phyloP scores from a whole-genome alignment of 106 monocot species.

The Allium fistulosum region DNA sequence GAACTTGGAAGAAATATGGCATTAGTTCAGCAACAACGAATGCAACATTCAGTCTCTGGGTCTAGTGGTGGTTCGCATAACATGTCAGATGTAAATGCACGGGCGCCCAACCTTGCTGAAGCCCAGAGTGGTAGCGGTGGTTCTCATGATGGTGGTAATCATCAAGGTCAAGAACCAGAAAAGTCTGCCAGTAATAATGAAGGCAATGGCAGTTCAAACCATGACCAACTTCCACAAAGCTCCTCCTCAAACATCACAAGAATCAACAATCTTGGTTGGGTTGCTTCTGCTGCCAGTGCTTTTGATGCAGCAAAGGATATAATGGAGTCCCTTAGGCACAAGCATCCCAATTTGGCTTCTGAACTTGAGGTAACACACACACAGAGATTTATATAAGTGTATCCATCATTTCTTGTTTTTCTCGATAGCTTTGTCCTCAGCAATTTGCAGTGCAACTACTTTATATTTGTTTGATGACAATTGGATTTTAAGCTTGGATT shows the following conservation, averaged over 20 bases:
- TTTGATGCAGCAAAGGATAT: slow-evolving; percentile 99
- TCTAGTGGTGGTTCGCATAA: slow-evolving; percentile 33
- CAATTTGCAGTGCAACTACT: neutral
- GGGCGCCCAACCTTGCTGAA: slow-evolving; percentile 42
- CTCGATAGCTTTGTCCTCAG: neutral
- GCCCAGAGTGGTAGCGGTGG: slow-evolving; percentile 38
- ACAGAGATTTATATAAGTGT: no score
- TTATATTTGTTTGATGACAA: neutral
- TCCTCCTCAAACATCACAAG: slow-evolving; percentile 30
- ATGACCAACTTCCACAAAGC: slow-evolving; percentile 59
- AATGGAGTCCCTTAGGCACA: slow-evolving; percentile 96
- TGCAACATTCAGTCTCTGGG: slow-evolving; percentile 59
- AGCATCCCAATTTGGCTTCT: slow-evolving; percentile 83
- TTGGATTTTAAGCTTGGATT: neutral
- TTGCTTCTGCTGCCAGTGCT: slow-evolving; percentile 77
- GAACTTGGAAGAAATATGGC: slow-evolving; percentile 70
- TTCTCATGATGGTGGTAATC: slow-evolving; percentile 70
- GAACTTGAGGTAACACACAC: slow-evolving; percentile 77
- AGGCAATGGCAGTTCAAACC: slow-evolving; percentile 33
- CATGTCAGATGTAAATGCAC: slow-evolving; percentile 48
- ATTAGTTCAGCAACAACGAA: slow-evolving; percentile 78
- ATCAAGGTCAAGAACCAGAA: slow-evolving; percentile 72
- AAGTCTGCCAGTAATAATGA: slow-evolving; percentile 35
- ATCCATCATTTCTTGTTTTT: neutral
- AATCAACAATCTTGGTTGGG: slow-evolving; percentile 41